Evolutionary conservation across 2,329 filamentous ascomycete genomes (phyloP), one percentile per base, ranked within the genome.

Genomic region (Talaromyces sp.): DNA sequence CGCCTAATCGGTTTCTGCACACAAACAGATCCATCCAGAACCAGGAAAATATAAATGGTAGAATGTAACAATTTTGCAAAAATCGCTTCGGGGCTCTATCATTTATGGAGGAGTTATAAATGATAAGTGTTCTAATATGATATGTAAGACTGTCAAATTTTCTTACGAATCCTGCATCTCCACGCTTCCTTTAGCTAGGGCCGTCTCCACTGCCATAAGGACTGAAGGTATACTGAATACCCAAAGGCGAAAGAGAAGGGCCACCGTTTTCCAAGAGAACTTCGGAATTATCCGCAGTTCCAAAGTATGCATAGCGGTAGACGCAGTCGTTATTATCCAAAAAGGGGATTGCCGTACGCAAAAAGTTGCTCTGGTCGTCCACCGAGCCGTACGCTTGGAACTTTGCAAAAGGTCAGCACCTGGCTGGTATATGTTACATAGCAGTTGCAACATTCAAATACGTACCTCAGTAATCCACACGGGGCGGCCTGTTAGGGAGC

Each of bases 231-330:
- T 58, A 58, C 50, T 58, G 57, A 11, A 58, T 35, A 43, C 57
- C 57, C 50, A 58, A 58, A 46, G 50, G 21, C 5, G 57, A 58
- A 43, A 58, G 57, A n/a, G 57, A 58, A 58, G 57, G 57, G 2
- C 57, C 57, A n/a, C 35, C 50, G 19, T 58, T 32, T 7, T 58
- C 32, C 26, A 58, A 38, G 19, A 58, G 32, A 11, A 58, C 57
- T 21, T 58, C 14, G 35, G 57, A 58, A 19, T 59, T 55, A 29
- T 75, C 68, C 2, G 68, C 66, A 55, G 66, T 70, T 60, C 68
- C 68, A 68, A 77, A 80, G 68, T 77, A 80, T 5, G 77, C 72
- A 64, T 80, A 80, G 35, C 76, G 69, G 10, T 71, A 67, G 26
- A 81, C 75, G 17, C 60, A 70, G 4, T 59, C 14, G 56, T 76